Evolutionary conservation across 2,329 filamentous ascomycete genomes (phyloP), one percentile per base, ranked within the genome.

Genomic region (Cryoendolithus antarcticus): DNA sequence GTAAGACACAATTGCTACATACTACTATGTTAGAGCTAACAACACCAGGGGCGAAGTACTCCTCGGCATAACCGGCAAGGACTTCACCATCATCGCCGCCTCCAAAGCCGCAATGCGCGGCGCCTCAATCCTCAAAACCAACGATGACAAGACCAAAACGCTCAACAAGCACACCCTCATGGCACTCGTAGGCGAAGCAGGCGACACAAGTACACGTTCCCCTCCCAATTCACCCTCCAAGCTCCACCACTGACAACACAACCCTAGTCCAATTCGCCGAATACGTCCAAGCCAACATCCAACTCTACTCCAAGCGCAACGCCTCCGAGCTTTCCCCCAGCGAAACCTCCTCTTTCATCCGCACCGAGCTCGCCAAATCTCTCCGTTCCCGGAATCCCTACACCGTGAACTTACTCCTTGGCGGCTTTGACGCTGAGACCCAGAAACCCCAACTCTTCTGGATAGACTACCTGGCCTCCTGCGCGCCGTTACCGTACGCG

Each of bases 21-120:
- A 10, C 24, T 8, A 28, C 10, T 5, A 27, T 27, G 24, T 6
- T 27, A 27, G 6, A 27, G 6, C 40, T 42, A 27, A 42, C 35
- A 29, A 10, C 9, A 4, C 27, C 7, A 24, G 10, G 34, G 36
- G 88, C 24, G 91, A 98, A 78, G 85, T 96, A 62, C 75, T 98
- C 61, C 76, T 98, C 54, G 91, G 91, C 59, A 94, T 98, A 64
- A 95, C 89, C 44, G 93, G 91, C 71, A 94, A 94, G 73, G 93
- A 98, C 76, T 98, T 95, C 65, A 93, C 88, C 69, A 79, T 98
- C 74, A 80, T 98, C 62, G 91, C 86, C 57, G 85, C 91, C 56
- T 96, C 88, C 48, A 96, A 98, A 72, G 91, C 91, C 61, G 85
- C 88, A 56, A 96, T 96, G 88, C 80, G 91, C 70, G 91, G 91